Base-by-base conservation (phyloP, 176 grass and related monocot genomes). In the Neostapfia colusana region DNA sequence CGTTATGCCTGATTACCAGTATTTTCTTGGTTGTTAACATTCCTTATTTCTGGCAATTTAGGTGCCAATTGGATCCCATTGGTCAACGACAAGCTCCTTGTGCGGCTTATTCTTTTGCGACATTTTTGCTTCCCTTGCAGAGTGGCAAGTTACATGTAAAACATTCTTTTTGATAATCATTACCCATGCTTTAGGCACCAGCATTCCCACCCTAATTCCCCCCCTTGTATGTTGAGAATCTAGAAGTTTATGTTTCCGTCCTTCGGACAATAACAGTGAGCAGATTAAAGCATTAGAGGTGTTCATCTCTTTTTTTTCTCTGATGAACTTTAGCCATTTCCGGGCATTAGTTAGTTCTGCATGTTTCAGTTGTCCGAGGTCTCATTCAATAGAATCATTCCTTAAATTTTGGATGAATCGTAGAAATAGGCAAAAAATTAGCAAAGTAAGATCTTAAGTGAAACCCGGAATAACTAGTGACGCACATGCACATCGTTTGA, bases 51-150 rank as follows among this genome's bases (percentile, higher is more conserved):
- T 72, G 23, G 28, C 16, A 48, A 50, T 72, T 64, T 71, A 89
- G 86, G 86, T 85, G 67, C 59, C 71, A 76, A 37, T 76, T 65
- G 75, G 77, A 73, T 45, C 43, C 21, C 73, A 61, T 73, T 79
- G 86, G 57, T 77, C 71, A 60, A 66, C 81, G 65, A 42, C 65
- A 48, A 35, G 49, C 65, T 81, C 65, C 65, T 60, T 51, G 57
- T 7, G 65, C 81, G 81, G 82, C 77, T 37, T 65, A 65, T 69
- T 69, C 81, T 88, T 75, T 76, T 4, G 70, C 71, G 46, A 67
- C 56, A 49, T 6, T 84, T 83, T 88, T 88, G 71, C 80, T 84
- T 64, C 46, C 64, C 25, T 55, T 55, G 38, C 70, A 63, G 85
- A 74, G 77, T 70, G 77, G 21, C 23, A 83, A 26, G 13, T 44